A percentile compares a stretch with the other conserved stretches of the same genome.
Evolutionary conservation across 164 flowering plant species (phyloP).

Genomic region (Euptelea pleiosperma): DNA sequence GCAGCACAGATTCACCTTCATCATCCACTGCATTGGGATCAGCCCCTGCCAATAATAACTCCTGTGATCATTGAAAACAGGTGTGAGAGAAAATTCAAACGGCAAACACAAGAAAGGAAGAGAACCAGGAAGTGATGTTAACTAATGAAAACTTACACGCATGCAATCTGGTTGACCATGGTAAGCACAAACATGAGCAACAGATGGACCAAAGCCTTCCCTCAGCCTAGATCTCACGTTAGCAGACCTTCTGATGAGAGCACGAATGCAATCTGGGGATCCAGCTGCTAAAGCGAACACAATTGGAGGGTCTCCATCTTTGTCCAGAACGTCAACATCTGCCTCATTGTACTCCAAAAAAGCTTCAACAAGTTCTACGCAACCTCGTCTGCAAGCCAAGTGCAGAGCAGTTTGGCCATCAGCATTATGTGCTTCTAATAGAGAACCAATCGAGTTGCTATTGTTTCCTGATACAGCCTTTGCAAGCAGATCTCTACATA

Average conservation of each 20-base stretch:
- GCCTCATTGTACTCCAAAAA: constrained; percentile 75
- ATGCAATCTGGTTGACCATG: constrained; percentile 99
- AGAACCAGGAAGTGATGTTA: neutral
- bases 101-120: neutral
- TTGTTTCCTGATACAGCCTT: constrained; percentile 59
- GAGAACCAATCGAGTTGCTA: constrained; percentile 38
- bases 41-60: constrained; percentile 88
- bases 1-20: constrained; percentile 96
- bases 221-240: constrained; percentile 79
- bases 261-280: constrained; percentile 87
- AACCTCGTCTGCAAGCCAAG: constrained; percentile 93
- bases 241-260: constrained; percentile 70
- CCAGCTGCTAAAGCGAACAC: constrained; percentile 99
- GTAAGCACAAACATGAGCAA: constrained; percentile 98
- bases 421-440: constrained; percentile 83
- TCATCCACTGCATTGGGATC: constrained; percentile 98
- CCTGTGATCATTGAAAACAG: constrained; percentile 44
- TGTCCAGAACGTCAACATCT: constrained; percentile 84
- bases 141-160: constrained; percentile 60
- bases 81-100: constrained; percentile 4
- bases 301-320: constrained; percentile 97
- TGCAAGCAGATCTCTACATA: constrained; percentile 67
- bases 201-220: constrained; percentile 92
- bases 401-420: constrained; percentile 98
- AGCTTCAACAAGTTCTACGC: constrained; percentile 75